Base-by-base conservation (phyloP, 805 yeast genomes). In the Kuraishia ogatae region DNA sequence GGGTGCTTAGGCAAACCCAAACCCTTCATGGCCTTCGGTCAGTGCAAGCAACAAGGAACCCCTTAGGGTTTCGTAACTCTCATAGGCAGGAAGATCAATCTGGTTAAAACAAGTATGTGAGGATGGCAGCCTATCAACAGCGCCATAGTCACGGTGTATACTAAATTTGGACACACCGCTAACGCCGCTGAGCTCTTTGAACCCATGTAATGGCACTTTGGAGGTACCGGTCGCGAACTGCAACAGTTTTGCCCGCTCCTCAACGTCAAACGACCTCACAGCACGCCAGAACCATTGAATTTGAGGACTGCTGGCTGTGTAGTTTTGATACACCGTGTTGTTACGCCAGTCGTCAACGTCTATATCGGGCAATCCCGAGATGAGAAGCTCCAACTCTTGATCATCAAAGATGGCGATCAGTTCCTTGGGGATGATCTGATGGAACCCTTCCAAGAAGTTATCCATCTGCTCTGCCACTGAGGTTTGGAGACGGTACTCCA, bases 241-340 rank as follows among this genome's bases (percentile, higher is more conserved):
- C 56, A 94, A 73, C 60, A 94, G 72, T 66, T 91, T 92, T 8
- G 99, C 99, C 52, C 96, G 78, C 66, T 94, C 97, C 67, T 94
- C 99, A 19, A 80, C 81, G 64, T 90, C 97, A 71, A 94, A 94
- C 0, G 97, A 89, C 63, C 90, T 82, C 15, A 94, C 97, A 1
- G 97, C 97, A 66, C 97, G 78, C 99, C 99, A 94, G 72, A 94
- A 94, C 89, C 97, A 93, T 65, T 87, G 91, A 55, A 94, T 85
- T 66, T 92, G 97, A 29, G 89, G 83, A 1, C 96, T 88, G 1
- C 88, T 78, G 0, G 92, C 78, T 0, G 90, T 80, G 67, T 93
- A 94, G 66, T 91, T 93, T 51, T 81, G 85, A 70, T 94, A 87
- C 1, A 73, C 76, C 1, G 97, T 82, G 66, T 94, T 88, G 64